Evolutionary conservation across 495 filamentous ascomycete species (phyloP).

Genomic region (Pyronema omphalodes): DNA sequence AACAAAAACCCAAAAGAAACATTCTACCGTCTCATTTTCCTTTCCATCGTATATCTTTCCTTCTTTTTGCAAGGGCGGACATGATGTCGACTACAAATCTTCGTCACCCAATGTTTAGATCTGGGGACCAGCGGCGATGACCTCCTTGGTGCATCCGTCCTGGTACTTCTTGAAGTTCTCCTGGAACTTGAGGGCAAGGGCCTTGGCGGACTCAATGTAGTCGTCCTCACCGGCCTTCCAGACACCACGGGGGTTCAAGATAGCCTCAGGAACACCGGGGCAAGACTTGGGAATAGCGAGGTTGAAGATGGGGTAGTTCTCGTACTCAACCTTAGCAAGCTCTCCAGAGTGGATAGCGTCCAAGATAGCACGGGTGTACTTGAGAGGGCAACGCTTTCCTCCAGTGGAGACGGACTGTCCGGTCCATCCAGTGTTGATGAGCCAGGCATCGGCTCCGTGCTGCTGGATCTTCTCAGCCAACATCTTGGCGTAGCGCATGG

Average conservation of each 20-base stretch:
- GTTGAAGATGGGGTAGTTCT: constrained; percentile 93
- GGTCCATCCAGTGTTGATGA: constrained; percentile 98
- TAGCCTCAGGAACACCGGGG: constrained; percentile 67
- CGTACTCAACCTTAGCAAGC: constrained; percentile 77
- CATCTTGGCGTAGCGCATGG: constrained; percentile 98
- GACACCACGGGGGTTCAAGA: constrained; percentile 82
- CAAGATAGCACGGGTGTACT: constrained; percentile 96
- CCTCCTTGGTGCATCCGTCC: constrained; percentile 69
- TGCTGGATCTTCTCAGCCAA: constrained; percentile 89
- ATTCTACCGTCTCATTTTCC: too few species aligned
- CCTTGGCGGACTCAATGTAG: constrained; percentile 74
- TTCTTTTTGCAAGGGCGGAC: too few species aligned
- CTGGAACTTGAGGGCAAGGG: constrained; percentile 70
- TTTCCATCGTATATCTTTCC: too few species aligned
- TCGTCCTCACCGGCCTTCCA: constrained; percentile 63
- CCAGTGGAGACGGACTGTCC: constrained; percentile 86
- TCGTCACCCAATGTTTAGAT: not conserved
- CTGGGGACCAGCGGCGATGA: constrained; percentile 47
- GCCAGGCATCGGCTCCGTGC: constrained; percentile 93
- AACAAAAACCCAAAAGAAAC: too few species aligned
- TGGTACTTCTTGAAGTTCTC: constrained; percentile 97
- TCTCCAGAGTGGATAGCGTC: constrained; percentile 95
- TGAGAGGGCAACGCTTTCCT: constrained; percentile 94
- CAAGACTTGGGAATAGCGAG: constrained; percentile 76
- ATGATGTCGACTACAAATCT: too few species aligned